phyloP scores from a whole-genome alignment of 345 rosid species.

The Eucalyptus curtisii region DNA sequence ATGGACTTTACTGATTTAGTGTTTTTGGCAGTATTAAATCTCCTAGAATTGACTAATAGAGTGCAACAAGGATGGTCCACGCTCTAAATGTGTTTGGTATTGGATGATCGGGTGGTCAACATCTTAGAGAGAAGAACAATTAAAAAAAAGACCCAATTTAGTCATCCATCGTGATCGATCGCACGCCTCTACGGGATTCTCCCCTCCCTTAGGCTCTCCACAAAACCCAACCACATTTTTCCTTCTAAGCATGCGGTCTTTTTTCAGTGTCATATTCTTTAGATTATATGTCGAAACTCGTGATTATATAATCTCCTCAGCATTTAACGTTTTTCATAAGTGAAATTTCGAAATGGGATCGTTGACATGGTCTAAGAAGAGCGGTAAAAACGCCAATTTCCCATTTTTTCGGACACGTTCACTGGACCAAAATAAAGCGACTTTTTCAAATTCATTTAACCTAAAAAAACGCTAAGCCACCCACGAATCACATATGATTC shows the following conservation, averaged over 20 bases:
- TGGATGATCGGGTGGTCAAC: neutral
- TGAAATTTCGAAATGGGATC: neutral
- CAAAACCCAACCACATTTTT: neutral
- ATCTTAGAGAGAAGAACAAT: neutral
- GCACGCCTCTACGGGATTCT: neutral
- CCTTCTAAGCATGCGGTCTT: neutral
- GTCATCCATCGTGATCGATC: neutral
- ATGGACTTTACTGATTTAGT: too few relatives aligned
- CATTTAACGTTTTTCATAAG: neutral
- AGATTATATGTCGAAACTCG: neutral
- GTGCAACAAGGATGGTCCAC: neutral
- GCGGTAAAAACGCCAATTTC: neutral
- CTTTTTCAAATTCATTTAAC: neutral
- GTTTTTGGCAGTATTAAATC: neutral
- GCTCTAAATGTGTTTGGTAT: neutral
- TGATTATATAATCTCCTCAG: too few relatives aligned
- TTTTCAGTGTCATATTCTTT: neutral
- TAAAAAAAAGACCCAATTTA: neutral
- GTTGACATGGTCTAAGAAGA: fast-evolving
- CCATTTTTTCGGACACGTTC: neutral
- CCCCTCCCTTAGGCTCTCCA: neutral
- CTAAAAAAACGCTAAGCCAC: neutral
- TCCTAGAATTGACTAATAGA: neutral
- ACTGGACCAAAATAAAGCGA: neutral
- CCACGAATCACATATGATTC: neutral